Base-by-base conservation (phyloP, 78 protist genomes). In the Guillardia theta region DNA sequence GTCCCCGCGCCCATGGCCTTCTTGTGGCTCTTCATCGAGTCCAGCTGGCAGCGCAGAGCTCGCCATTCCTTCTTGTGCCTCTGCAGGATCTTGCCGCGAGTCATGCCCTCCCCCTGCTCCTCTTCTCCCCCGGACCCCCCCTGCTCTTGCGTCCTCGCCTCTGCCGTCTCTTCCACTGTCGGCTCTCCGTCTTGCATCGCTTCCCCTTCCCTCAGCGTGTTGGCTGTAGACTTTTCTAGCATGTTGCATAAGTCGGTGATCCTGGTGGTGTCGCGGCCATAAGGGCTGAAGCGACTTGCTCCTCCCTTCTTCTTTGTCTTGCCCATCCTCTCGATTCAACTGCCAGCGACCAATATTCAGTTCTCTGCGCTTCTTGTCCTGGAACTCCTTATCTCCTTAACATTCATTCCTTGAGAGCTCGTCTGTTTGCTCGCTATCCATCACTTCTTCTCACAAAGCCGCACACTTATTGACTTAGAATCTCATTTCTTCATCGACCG, bases 201-300 rank as follows among this genome's bases (percentile, higher is more conserved):
- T 24, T 12, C 18, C 15, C 24, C 90, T 43, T 18, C 90, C 45
- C 18, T 43, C 6, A 78, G 10, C 15, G 90, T 78, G 10, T 36
- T 36, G 44, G 90, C 90, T 10, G 90, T 78, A 0, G 90, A 46
- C 0, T 18, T 24, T 30, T 36, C 24, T 0, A 78, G 48, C 50
- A 78, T 37, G 90, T 43, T 36, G 90, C 90, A 78, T 30, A 78
- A 30, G 48, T 78, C 90, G 43, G 90, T 78, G 48, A 78, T 78
- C 30, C 90, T 19, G 8, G 90, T 78, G 15, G 90, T 78, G 1
- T 37, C 45, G 1, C 24, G 10, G 15, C 48, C 48, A 78, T 78
- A 78, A 24, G 90, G 90, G 70, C 39, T 58, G 70, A 27, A 58
- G 70, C 70, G 70, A 3, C 27, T 24, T 58, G 70, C 70, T 6